These are phyloP conservation scores for Alternaria sp. DNA, from an alignment of 2,329 filamentous ascomycete species.

Conservation along the genomic window DNA sequence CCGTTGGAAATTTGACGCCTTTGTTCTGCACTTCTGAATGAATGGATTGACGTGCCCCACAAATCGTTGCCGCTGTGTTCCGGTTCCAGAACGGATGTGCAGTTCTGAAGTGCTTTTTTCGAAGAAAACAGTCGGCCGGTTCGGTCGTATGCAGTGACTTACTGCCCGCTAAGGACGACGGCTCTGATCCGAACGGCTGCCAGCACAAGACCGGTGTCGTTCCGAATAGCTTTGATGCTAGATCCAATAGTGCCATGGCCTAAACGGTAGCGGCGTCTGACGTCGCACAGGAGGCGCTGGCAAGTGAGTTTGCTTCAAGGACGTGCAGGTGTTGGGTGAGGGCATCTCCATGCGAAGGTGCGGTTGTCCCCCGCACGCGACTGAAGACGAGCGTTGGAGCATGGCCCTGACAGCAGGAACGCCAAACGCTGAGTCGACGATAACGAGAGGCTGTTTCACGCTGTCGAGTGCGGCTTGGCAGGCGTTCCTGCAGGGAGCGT, in stretches of 20 bases:
- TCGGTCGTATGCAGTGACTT: slow-evolving; percentile 3
- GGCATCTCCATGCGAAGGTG: background rate
- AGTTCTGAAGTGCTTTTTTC: slow-evolving; percentile 9
- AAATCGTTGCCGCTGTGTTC: slow-evolving; percentile 1
- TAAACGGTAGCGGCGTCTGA: slow-evolving; percentile 9
- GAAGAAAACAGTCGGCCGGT: background rate
- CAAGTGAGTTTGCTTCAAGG: slow-evolving; percentile 1
- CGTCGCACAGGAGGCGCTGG: slow-evolving; percentile 10
- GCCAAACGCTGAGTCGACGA: slow-evolving; percentile 35
- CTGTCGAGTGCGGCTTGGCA: slow-evolving; percentile 27
- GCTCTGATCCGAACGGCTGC: slow-evolving; percentile 6
- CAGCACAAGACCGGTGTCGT: slow-evolving; percentile 4
- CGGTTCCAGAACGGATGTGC: slow-evolving; percentile 8
- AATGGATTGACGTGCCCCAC: slow-evolving; percentile 1
- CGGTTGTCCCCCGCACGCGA: slow-evolving; percentile 4
- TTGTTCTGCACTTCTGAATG: slow-evolving; percentile 3
- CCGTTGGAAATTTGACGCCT: background rate
- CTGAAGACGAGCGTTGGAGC: slow-evolving; percentile 12
- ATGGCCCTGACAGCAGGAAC: slow-evolving; percentile 13
- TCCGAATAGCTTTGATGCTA: slow-evolving; percentile 6
- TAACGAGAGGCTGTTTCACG: slow-evolving; percentile 36
- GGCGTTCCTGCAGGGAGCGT: slow-evolving; percentile 33
- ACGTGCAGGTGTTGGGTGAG: background rate
- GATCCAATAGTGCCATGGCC: background rate
- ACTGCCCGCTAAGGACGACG: slow-evolving; percentile 5